Evolutionary conservation across 2,329 filamentous ascomycete genomes (phyloP).

Genomic region (Neocatenulostroma microsporum): DNA sequence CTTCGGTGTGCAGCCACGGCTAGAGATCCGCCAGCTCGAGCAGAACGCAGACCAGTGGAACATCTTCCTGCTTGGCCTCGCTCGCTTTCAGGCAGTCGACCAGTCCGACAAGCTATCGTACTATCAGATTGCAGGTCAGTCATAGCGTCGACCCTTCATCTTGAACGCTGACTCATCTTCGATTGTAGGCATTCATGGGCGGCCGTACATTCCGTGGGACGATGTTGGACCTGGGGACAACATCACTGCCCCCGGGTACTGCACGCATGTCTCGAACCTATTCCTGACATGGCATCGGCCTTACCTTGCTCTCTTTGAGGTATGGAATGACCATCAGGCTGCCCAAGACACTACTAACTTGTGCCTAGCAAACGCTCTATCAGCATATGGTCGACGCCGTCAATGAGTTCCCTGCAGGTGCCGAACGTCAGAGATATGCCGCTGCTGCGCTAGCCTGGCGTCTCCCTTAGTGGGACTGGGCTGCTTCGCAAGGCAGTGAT

Average conservation of each 20-base stretch:
- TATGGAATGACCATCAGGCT: slow-evolving; percentile 16
- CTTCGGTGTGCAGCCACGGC: slow-evolving; percentile 39
- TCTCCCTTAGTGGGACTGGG: slow-evolving; percentile 45
- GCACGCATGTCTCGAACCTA: slow-evolving; percentile 64
- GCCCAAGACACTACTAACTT: background rate
- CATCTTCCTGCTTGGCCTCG: slow-evolving; percentile 66
- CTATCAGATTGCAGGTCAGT: slow-evolving; percentile 67
- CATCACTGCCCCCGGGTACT: slow-evolving; percentile 59
- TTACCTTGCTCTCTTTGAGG: slow-evolving; percentile 59
- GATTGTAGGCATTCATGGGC: slow-evolving; percentile 67
- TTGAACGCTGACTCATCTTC: background rate
- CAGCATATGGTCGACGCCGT: slow-evolving; percentile 35
- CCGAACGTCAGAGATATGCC: slow-evolving; percentile 32
- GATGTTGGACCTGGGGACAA: slow-evolving; percentile 41
- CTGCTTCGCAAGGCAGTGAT: slow-evolving; percentile 26
- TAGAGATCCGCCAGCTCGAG: slow-evolving; percentile 60
- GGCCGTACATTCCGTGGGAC: slow-evolving; percentile 57
- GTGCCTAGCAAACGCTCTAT: slow-evolving; percentile 36
- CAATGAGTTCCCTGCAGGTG: slow-evolving; percentile 33
- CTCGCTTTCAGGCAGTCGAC: slow-evolving; percentile 60
- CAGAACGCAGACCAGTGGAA: slow-evolving; percentile 62
- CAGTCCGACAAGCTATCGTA: slow-evolving; percentile 62
- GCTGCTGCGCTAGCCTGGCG: slow-evolving; percentile 35
- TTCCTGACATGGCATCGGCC: slow-evolving; percentile 81
- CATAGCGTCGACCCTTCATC: background rate